phyloP scores from a whole-genome alignment of 768 basidiomycete species.

The Boletus coccyginus region DNA sequence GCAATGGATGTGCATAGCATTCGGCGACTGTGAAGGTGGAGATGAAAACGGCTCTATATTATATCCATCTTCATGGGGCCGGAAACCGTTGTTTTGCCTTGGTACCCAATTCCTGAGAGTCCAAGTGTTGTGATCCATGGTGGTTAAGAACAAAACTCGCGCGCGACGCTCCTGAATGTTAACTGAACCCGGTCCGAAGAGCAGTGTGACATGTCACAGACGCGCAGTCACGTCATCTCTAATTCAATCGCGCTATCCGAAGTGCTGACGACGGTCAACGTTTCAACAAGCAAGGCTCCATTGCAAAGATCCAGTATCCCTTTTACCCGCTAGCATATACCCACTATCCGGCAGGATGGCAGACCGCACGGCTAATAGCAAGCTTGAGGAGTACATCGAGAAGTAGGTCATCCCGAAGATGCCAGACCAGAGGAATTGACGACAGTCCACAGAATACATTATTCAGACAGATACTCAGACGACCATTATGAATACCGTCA shows the following conservation, averaged over 20 bases:
- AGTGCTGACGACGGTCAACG: neutral
- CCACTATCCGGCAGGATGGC: conserved; percentile 16
- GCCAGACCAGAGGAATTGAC: conserved; percentile 15
- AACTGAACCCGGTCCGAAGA: neutral
- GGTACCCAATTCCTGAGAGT: neutral
- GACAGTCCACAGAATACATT: conserved; percentile 63
- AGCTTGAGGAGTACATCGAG: conserved; percentile 76
- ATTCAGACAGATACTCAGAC: conserved; percentile 90
- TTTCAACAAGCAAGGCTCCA: neutral
- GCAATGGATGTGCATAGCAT: conserved; percentile 2
- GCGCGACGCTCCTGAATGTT: neutral
- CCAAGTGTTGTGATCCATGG: conserved; percentile 15
- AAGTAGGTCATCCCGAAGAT: conserved; percentile 46
- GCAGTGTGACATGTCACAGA: conserved; percentile 26
- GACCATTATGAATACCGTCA: conserved; percentile 94
- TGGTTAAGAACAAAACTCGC: conserved; percentile 7
- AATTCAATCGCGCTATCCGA: conserved; percentile 4
- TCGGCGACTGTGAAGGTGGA: conserved; percentile 5
- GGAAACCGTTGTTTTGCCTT: neutral
- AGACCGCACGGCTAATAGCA: conserved; percentile 41
- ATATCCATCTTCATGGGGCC: neutral
- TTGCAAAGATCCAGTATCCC: neutral
- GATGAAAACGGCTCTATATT: conserved; percentile 2
- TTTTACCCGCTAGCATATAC: conserved; percentile 13
- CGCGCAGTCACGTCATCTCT: conserved; percentile 25